Base-by-base conservation (phyloP, 1,139 yeast genomes). In the Taphrina pruni region DNA sequence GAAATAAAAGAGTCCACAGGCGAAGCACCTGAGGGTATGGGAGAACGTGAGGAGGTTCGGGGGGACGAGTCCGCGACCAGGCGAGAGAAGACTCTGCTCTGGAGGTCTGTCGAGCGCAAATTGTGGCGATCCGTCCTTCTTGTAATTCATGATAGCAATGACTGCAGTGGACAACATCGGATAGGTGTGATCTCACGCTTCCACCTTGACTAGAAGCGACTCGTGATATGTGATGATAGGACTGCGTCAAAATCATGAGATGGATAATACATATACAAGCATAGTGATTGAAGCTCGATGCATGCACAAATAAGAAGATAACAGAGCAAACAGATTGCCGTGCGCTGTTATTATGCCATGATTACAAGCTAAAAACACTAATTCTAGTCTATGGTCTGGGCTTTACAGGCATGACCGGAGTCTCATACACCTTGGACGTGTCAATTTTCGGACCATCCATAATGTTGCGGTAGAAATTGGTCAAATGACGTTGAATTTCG, bases 391-490 rank as follows among this genome's bases (percentile, higher is more conserved):
- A 45, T 45, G n/a, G 1, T 11, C 1, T 14, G 20, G 50, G 50
- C 50, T 7, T 45, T 8, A 45, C 50, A 8, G 50, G 50, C 50
- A 45, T 17, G n/a, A 17, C 21, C 50, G n/a, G 50, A 45, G n/a
- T 45, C 21, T 45, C 21, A 14, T 45, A 14, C 21, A 17, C 41
- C 41, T 38, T 38, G 41, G 41, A 38, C 41, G 41, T 38, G n/a
- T 14, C 21, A 14, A 14, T 45, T 1, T 14, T 14, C 17, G 50
- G 21, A 14, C 20, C 50, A 45, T 45, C 50, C 20, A 45, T 14
- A 7, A 45, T 45, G 50, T 45, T 17, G 50, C 50, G 50, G 50
- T 17, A 45, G 50, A 45, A 45, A 45, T 14, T 45, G 50, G 50
- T 14, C 21, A 45, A n/a, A 45, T 45, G 50, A 14, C 21, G 50